phyloP scores from a whole-genome alignment of 176 grass and related monocot genomes.

The Alopecurus myosuroides region DNA sequence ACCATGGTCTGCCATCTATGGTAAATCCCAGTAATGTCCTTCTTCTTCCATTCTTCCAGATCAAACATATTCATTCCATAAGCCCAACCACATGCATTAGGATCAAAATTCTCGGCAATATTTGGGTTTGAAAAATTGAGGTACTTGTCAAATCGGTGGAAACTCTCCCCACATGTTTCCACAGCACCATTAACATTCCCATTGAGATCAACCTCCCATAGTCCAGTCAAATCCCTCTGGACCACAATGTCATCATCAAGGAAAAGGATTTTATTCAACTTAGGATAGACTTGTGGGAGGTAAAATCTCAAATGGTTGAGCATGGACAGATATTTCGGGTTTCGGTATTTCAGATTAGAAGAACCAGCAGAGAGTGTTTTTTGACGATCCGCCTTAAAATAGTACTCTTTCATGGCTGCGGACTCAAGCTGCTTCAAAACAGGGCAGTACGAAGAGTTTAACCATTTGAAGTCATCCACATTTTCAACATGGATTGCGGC shows the following conservation, averaged over 20 bases:
- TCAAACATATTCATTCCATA: constrained; percentile 76
- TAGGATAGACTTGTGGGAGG: constrained; percentile 56
- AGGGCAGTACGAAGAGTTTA: constrained; percentile 61
- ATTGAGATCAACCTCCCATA: constrained; percentile 63
- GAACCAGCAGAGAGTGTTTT: constrained; percentile 44
- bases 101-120: constrained; percentile 54
- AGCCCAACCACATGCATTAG: constrained; percentile 65
- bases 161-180: constrained; percentile 58
- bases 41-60: constrained; percentile 68
- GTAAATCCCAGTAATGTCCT: constrained; percentile 68
- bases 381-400: constrained; percentile 52
- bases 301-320: constrained; percentile 58
- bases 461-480: constrained; percentile 69
- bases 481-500: constrained; percentile 68
- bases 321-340: constrained; percentile 64
- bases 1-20: constrained; percentile 75
- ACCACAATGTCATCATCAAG: constrained; percentile 69
- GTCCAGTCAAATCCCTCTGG: constrained; percentile 54
- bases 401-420: constrained; percentile 56
- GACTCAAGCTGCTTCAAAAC: constrained; percentile 59
- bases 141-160: constrained; percentile 63
- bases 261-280: constrained; percentile 64
- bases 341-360: constrained; percentile 64
- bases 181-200: constrained; percentile 70
- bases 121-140: constrained; percentile 66